Conservation (phyloP, 148 eudicot genomes). For the Agrostemma githago region DNA sequence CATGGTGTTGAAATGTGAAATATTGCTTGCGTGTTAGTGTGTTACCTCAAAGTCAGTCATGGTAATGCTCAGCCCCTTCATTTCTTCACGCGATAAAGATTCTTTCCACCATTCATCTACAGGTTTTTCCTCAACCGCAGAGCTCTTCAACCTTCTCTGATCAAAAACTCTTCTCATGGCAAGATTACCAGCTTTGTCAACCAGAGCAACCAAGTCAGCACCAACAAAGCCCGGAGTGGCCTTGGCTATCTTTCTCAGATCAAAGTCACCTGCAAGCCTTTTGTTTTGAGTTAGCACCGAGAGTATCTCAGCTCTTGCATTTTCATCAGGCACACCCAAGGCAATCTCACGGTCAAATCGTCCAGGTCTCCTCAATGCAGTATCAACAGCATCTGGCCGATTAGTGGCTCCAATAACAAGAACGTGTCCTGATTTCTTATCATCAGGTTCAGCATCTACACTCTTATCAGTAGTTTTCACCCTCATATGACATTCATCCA, state of each 20-base stretch:
- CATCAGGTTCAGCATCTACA: slow-evolving; percentile 25
- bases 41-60: slow-evolving; percentile 86
- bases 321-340: slow-evolving; percentile 84
- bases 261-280: slow-evolving; percentile 64
- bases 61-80: slow-evolving; percentile 52
- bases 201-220: slow-evolving; percentile 74
- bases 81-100: slow-evolving; percentile 61
- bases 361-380: slow-evolving; percentile 88
- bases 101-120: slow-evolving; percentile 64
- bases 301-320: slow-evolving; percentile 75
- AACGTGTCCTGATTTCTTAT: slow-evolving; percentile 41
- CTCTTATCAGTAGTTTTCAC: slow-evolving; percentile 26
- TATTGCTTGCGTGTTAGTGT: slow-evolving; percentile 34
- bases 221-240: slow-evolving; percentile 93
- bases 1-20: slow-evolving; percentile 18
- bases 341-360: slow-evolving; percentile 75
- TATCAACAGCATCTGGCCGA: slow-evolving; percentile 82
- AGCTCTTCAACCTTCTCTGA: slow-evolving; percentile 41
- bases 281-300: slow-evolving; percentile 51
- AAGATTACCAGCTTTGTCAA: slow-evolving; percentile 73
- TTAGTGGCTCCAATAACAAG: slow-evolving; percentile 94
- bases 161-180: slow-evolving; percentile 77
- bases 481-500: slow-evolving; percentile 64
- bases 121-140: slow-evolving; percentile 27
- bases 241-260: slow-evolving; percentile 70